These are phyloP conservation scores for Cercospora citrullina DNA, from an alignment of 2,329 filamentous ascomycete species.

Conservation along the genomic window DNA sequence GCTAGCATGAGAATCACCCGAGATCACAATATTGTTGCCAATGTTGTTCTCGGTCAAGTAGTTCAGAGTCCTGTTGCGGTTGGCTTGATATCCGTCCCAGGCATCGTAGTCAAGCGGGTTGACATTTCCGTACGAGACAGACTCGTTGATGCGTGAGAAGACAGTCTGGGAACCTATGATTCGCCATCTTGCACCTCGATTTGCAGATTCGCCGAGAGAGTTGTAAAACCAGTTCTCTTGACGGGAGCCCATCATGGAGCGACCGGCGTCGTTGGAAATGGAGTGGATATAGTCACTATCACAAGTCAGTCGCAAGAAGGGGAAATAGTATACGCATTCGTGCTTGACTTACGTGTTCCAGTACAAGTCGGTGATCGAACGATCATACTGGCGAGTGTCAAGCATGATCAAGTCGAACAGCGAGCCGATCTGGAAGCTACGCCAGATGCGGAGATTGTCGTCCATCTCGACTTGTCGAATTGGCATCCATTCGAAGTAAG, in stretches of 20 bases:
- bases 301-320: slow-evolving; percentile 9
- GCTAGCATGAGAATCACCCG: slow-evolving; percentile 68
- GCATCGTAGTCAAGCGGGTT: slow-evolving; percentile 57
- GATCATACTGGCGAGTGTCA: slow-evolving; percentile 68
- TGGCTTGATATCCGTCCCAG: slow-evolving; percentile 68
- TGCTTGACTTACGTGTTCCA: slow-evolving; percentile 16
- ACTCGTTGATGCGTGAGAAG: slow-evolving; percentile 60
- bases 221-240: slow-evolving; percentile 77
- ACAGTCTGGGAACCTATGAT: slow-evolving; percentile 69
- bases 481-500: slow-evolving; percentile 63
- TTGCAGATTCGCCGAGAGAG: slow-evolving; percentile 44
- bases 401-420: slow-evolving; percentile 68
- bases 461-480: slow-evolving; percentile 66
- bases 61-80: slow-evolving; percentile 69
- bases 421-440: slow-evolving; percentile 64
- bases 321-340: neutral
- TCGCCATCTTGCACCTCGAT: slow-evolving; percentile 68
- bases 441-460: slow-evolving; percentile 68
- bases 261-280: slow-evolving; percentile 66
- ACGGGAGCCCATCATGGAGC: slow-evolving; percentile 68
- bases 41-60: slow-evolving; percentile 68
- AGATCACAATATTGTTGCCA: slow-evolving; percentile 70
- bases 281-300: slow-evolving; percentile 42
- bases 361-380: slow-evolving; percentile 61
- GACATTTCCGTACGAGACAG: slow-evolving; percentile 46